Conservation (phyloP, 139 green algal species). For the Nannochloris sp. region DNA sequence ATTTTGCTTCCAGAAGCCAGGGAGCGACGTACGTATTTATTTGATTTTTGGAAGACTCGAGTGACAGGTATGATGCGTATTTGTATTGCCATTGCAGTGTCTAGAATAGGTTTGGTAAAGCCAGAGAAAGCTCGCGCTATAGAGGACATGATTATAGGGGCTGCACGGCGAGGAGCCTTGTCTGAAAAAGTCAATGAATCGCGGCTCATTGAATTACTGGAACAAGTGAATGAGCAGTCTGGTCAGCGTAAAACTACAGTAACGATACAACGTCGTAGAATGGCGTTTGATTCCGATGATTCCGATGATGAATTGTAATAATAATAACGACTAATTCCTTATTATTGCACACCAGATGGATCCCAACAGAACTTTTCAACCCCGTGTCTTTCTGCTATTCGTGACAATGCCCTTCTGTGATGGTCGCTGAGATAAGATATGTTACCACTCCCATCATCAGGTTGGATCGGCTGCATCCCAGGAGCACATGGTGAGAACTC, state of each 20-base stretch:
- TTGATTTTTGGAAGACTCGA: background rate
- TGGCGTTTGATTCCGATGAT: conserved; percentile 59
- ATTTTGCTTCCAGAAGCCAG: conserved; percentile 66
- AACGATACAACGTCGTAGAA: conserved; percentile 58
- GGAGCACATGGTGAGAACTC: background rate
- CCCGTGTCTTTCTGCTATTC: too few species aligned
- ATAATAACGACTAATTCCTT: too few species aligned
- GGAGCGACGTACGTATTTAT: conserved; percentile 56
- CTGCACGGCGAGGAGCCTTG: conserved; percentile 64
- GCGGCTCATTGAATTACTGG: conserved; percentile 66
- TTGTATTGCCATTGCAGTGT: conserved; percentile 44
- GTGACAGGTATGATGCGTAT: background rate
- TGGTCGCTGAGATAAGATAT: too few species aligned
- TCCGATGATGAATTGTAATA: conserved; percentile 3
- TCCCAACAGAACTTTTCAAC: too few species aligned
- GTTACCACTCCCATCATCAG: too few species aligned
- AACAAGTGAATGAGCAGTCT: conserved; percentile 70
- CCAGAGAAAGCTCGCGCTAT: conserved; percentile 85
- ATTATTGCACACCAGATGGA: too few species aligned
- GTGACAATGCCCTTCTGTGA: too few species aligned
- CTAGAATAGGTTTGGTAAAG: conserved; percentile 88
- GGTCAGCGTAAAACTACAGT: conserved; percentile 45
- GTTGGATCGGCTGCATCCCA: conserved; percentile 6
- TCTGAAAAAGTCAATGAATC: conserved; percentile 71
- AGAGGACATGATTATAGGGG: conserved; percentile 80